Base-by-base conservation (phyloP, 2,329 filamentous ascomycete species). In the Arthrobotrys sphaeroides region DNA sequence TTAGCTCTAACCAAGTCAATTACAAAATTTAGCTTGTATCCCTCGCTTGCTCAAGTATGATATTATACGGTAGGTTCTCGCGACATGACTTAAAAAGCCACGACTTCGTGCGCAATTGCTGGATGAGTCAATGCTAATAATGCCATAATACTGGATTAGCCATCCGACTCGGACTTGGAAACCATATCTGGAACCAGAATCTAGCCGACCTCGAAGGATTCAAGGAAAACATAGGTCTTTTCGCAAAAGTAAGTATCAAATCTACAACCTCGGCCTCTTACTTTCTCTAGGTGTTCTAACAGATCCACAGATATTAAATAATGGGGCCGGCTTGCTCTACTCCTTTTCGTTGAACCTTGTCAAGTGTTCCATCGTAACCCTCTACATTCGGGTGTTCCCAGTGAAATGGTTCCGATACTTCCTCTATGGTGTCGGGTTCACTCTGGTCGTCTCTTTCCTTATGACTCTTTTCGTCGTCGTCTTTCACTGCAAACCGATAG, bases 321-420 rank as follows among this genome's bases (percentile, higher is more conserved):
- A 75, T 26, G 72, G 72, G 18, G 72, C 72, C 9, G 72, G 72
- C 3, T 36, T 75, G 18, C 72, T 75, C 31, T 75, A 75, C 26
- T 75, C 72, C 9, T 67, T 75, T 31, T 69, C 64, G 2, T 22
- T 75, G 5, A 75, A 75, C 20, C 59, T 75, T 13, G 72, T 75
- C 10, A 75, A 75, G 36, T 64, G 64, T 18, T 75, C 72, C 1
- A 59, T 75, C 13, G 72, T 75, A 12, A 61, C 68, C 5, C 57
- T 75, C 20, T 75, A 75, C 24, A 42, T 69, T n/a, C 38, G 72
- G 3, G 72, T 75, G 1, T 75, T 75, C 31, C 64, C 72, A 9
- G 72, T 69, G 1, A 75, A 65, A 22, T 69, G 72, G 72, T 65
- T 69, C 33, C 47, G 72, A 28, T 59, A 47, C 12, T 69, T 69